Percentiles rank a stretch among this genome's conserved stretches.
Evolutionary conservation across 1,284 basidiomycete species (phyloP).

Genomic region (Cryptococcus floricola): DNA sequence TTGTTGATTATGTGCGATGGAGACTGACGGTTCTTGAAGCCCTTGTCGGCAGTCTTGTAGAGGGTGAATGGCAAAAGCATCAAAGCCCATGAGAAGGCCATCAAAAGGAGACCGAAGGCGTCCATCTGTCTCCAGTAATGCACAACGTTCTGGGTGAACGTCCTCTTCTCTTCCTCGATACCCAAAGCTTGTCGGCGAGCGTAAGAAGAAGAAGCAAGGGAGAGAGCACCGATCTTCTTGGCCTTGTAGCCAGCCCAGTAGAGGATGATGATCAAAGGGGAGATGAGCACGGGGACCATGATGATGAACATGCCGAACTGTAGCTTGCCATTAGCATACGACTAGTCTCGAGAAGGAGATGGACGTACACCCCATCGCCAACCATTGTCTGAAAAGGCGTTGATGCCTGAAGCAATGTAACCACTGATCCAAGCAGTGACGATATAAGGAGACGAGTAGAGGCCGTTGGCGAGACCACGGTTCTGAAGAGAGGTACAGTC

Average conservation of each 20-base stretch:
- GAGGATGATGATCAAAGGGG: slow-evolving; percentile 28
- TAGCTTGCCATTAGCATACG: background rate
- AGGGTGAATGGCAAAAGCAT: slow-evolving; percentile 45
- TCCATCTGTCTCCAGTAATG: slow-evolving; percentile 36
- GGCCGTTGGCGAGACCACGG: slow-evolving; percentile 65
- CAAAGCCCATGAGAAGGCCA: slow-evolving; percentile 38
- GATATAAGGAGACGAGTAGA: slow-evolving; percentile 64
- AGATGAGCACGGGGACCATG: slow-evolving; percentile 13
- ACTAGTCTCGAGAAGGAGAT: background rate
- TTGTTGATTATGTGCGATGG: slow-evolving; percentile 5
- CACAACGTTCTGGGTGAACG: slow-evolving; percentile 11
- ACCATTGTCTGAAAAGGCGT: slow-evolving; percentile 40
- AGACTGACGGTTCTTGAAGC: slow-evolving; percentile 34
- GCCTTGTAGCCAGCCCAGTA: slow-evolving; percentile 40
- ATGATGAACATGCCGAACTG: slow-evolving; percentile 16
- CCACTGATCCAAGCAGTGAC: slow-evolving; percentile 32
- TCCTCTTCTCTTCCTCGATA: slow-evolving; percentile 1
- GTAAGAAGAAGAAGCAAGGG: slow-evolving; percentile 16
- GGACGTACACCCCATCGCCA: slow-evolving; percentile 63
- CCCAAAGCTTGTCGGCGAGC: slow-evolving; percentile 11
- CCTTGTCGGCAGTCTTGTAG: slow-evolving; percentile 26
- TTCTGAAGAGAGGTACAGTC: slow-evolving; percentile 74
- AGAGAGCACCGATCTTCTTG: slow-evolving; percentile 20
- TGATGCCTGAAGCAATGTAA: slow-evolving; percentile 59
- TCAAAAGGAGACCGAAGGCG: slow-evolving; percentile 40